These are phyloP conservation scores for Rhododendron williamsianum DNA, from an alignment of 148 eudicot genomes.

Conservation along the genomic window DNA sequence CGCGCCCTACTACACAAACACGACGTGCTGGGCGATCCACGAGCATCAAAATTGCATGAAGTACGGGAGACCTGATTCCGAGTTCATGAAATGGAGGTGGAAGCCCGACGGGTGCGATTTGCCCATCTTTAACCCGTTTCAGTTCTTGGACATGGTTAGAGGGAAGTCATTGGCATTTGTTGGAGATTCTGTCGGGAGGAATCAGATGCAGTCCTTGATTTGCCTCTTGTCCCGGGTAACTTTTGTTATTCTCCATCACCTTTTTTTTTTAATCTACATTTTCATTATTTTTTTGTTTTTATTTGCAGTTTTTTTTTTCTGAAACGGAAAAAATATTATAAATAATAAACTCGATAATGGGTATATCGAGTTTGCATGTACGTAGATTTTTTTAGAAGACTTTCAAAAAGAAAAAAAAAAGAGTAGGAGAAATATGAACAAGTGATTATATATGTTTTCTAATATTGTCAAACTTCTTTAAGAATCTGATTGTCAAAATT, in stretches of 20 bases:
- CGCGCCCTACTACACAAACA: slow-evolving; percentile 47
- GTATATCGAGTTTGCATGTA: background rate
- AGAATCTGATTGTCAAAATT: background rate
- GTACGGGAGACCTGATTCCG: slow-evolving; percentile 39
- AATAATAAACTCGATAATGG: no score
- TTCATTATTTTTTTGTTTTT: background rate
- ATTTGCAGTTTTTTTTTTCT: background rate
- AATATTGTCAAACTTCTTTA: background rate
- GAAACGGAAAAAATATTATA: no score
- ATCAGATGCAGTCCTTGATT: slow-evolving; percentile 57
- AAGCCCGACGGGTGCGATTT: slow-evolving; percentile 47
- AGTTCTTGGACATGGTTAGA: slow-evolving; percentile 40
- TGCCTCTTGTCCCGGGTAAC: slow-evolving; percentile 48
- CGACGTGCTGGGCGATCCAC: slow-evolving; percentile 39
- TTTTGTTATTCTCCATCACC: background rate
- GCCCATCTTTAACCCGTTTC: slow-evolving; percentile 34
- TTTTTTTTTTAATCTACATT: background rate
- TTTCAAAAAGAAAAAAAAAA: background rate
- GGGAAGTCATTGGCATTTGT: slow-evolving; percentile 52
- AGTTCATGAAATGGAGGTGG: slow-evolving; percentile 51
- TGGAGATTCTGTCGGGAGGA: slow-evolving; percentile 57
- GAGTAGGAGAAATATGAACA: background rate
- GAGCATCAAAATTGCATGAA: slow-evolving; percentile 57
- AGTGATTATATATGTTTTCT: background rate
- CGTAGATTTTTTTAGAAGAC: background rate